Evolutionary conservation across 495 filamentous ascomycete species (phyloP).

Genomic region (Tuber aestivum): DNA sequence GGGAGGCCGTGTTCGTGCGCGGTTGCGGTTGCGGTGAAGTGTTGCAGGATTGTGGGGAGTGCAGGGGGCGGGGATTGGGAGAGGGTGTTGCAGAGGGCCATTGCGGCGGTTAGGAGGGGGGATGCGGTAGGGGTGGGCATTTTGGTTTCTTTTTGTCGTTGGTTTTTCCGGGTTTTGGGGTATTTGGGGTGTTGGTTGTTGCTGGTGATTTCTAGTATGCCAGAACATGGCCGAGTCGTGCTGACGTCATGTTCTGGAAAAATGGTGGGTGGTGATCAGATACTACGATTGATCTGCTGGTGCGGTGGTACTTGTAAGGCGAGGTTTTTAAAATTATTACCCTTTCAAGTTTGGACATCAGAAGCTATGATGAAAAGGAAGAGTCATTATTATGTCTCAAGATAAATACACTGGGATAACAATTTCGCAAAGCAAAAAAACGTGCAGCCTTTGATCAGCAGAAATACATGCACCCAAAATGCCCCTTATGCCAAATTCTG

Average conservation of each 20-base stretch:
- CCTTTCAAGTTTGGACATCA: not conserved
- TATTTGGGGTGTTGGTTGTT: not conserved
- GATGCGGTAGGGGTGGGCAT: slow-evolving; percentile 46
- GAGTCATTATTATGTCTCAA: not conserved
- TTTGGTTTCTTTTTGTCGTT: not conserved
- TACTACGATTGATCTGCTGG: not conserved
- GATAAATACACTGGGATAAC: slow-evolving; percentile 3
- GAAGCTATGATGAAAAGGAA: not conserved
- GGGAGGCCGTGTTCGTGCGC: slow-evolving; percentile 55
- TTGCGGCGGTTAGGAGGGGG: slow-evolving; percentile 46
- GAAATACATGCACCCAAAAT: not conserved
- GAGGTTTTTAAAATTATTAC: not conserved
- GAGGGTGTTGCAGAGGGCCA: slow-evolving; percentile 45
- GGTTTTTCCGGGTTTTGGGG: not conserved
- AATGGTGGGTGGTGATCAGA: not conserved
- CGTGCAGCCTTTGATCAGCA: not conserved
- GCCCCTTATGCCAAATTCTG: not conserved
- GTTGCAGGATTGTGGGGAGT: slow-evolving; percentile 48
- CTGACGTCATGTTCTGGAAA: not conserved
- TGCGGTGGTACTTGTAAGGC: not conserved
- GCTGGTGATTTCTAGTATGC: not conserved
- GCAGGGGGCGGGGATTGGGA: slow-evolving; percentile 48
- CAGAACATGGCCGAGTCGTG: not conserved
- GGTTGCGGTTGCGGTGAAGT: slow-evolving; percentile 50
- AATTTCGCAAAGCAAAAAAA: not conserved